These are phyloP conservation scores for Fusarium caatingaense DNA, from an alignment of 2,329 filamentous ascomycete species.

Conservation along the genomic window DNA sequence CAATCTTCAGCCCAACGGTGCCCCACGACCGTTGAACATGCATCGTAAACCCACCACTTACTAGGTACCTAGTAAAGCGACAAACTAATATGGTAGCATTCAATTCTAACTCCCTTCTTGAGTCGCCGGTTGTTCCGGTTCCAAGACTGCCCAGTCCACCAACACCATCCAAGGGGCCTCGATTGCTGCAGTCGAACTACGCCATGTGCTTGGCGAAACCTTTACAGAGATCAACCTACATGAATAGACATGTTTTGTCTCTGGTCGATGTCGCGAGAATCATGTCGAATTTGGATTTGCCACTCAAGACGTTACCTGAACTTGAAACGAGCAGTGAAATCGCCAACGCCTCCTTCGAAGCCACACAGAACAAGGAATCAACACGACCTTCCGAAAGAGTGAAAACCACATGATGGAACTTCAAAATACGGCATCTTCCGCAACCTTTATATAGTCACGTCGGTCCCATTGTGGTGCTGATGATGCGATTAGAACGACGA, in stretches of 20 bases:
- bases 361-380: background rate
- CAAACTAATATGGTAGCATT: background rate
- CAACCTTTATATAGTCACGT: constrained; percentile 38
- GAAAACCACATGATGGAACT: background rate
- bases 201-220: constrained; percentile 14
- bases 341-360: background rate
- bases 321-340: background rate
- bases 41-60: background rate
- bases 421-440: constrained; percentile 24
- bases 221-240: constrained; percentile 22
- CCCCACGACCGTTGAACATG: background rate
- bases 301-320: background rate
- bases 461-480: constrained; percentile 25
- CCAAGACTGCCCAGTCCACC: constrained; percentile 26
- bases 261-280: constrained; percentile 30
- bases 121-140: constrained; percentile 15
- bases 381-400: background rate
- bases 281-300: constrained; percentile 5
- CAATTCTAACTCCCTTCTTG: background rate
- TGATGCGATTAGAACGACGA: constrained; percentile 27
- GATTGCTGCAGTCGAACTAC: constrained; percentile 21
- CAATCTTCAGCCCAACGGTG: background rate
- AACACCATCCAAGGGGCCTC: constrained; percentile 27
- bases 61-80: too few relatives aligned
- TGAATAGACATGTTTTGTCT: constrained; percentile 25